These are phyloP conservation scores for Xerocomus spinulosus DNA, from an alignment of 768 basidiomycete genomes.

Conservation along the genomic window DNA sequence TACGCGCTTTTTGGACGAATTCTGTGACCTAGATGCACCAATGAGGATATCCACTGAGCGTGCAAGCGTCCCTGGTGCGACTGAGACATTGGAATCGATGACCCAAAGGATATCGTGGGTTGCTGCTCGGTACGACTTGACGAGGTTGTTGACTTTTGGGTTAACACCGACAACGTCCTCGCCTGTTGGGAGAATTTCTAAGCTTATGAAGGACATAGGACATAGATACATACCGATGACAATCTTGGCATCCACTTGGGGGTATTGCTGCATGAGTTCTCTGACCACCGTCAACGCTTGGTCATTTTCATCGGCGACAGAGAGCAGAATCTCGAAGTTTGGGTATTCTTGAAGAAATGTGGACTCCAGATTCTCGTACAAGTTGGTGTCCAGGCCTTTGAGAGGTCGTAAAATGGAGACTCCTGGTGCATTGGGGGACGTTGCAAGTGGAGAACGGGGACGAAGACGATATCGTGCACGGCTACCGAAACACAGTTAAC, in stretches of 20 bases:
- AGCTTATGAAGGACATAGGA: neutral
- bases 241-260: slow-evolving; percentile 64
- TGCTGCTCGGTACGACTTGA: slow-evolving; percentile 77
- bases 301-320: slow-evolving; percentile 84
- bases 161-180: slow-evolving; percentile 86
- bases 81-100: slow-evolving; percentile 90
- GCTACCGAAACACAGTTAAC: slow-evolving; percentile 37
- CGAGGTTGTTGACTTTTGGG: slow-evolving; percentile 96
- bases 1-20: slow-evolving; percentile 44
- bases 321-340: slow-evolving; percentile 86
- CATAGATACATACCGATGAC: slow-evolving; percentile 58
- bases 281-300: slow-evolving; percentile 82
- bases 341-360: slow-evolving; percentile 90
- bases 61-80: slow-evolving; percentile 71
- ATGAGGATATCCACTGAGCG: slow-evolving; percentile 78
- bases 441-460: slow-evolving; percentile 56
- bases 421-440: slow-evolving; percentile 62
- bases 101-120: slow-evolving; percentile 92
- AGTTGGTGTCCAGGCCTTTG: slow-evolving; percentile 91
- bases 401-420: slow-evolving; percentile 93
- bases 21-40: slow-evolving; percentile 35
- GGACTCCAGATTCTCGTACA: slow-evolving; percentile 94
- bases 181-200: slow-evolving; percentile 41
- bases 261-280: slow-evolving; percentile 75
- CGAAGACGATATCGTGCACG: slow-evolving; percentile 70